Conservation (phyloP, 1,139 yeast genomes). For the Scheffersomyces titani region DNA sequence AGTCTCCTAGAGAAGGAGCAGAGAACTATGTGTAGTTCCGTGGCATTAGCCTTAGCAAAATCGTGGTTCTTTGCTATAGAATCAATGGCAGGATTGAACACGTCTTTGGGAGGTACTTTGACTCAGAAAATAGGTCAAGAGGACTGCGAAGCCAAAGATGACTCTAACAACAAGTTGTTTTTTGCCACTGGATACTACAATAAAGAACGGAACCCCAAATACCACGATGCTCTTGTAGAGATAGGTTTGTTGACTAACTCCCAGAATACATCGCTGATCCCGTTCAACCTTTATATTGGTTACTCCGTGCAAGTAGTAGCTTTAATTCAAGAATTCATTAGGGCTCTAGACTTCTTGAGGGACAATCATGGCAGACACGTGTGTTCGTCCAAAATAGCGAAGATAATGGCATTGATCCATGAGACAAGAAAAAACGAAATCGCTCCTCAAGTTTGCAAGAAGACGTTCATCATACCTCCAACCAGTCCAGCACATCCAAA, state of each 20-base stretch:
- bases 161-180: constrained; percentile 21
- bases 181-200: constrained; percentile 37
- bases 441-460: constrained; percentile 20
- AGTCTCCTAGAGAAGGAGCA: constrained; percentile 19
- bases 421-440: constrained; percentile 21
- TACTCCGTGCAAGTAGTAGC: constrained; percentile 29
- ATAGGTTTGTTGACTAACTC: constrained; percentile 29
- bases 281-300: constrained; percentile 39
- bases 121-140: constrained; percentile 5
- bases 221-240: constrained; percentile 33
- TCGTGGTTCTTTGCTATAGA: constrained; percentile 50
- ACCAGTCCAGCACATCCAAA: constrained; percentile 31
- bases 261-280: constrained; percentile 12
- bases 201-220: constrained; percentile 27
- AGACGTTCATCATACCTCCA: constrained; percentile 22
- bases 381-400: constrained; percentile 21
- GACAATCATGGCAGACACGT: constrained; percentile 16
- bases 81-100: constrained; percentile 33
- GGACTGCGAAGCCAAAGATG: constrained; percentile 14
- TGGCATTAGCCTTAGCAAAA: constrained; percentile 46
- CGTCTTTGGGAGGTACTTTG: constrained; percentile 35
- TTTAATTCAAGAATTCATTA: constrained; percentile 30
- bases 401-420: constrained; percentile 27
- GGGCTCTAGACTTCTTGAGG: constrained; percentile 23
- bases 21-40: constrained; percentile 17